These are phyloP conservation scores for Cystofilobasidium ferigula DNA, from an alignment of 768 basidiomycete genomes.

Conservation along the genomic window DNA sequence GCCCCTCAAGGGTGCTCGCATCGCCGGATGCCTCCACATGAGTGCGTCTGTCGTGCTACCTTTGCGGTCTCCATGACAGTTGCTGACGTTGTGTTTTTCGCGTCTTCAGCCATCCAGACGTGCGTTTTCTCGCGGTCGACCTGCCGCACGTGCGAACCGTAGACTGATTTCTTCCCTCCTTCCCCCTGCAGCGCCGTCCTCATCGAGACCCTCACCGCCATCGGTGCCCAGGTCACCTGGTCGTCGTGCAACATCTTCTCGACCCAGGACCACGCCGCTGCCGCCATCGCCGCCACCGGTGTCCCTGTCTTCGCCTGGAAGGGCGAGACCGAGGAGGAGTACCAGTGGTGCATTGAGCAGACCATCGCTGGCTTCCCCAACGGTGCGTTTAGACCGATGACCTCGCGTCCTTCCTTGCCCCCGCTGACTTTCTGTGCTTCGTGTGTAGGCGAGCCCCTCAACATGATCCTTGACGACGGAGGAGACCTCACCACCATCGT, in stretches of 20 bases:
- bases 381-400: slow-evolving; percentile 32
- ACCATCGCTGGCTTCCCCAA: slow-evolving; percentile 75
- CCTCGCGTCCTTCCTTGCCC: not conserved
- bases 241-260: slow-evolving; percentile 99
- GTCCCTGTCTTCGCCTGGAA: slow-evolving; percentile 99
- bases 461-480: slow-evolving; percentile 99
- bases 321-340: slow-evolving; percentile 98
- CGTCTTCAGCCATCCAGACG: slow-evolving; percentile 22
- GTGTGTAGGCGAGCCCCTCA: slow-evolving; percentile 53
- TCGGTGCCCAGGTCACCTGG: slow-evolving; percentile 97
- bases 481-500: slow-evolving; percentile 91
- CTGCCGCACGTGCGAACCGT: not conserved
- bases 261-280: slow-evolving; percentile 97
- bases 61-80: not conserved
- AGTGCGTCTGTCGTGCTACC: slow-evolving; percentile 29
- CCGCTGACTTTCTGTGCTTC: not conserved
- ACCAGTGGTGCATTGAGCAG: slow-evolving; percentile 96
- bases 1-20: slow-evolving; percentile 87
- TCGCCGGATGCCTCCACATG: slow-evolving; percentile 98
- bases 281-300: slow-evolving; percentile 94
- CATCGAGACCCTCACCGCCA: slow-evolving; percentile 89
- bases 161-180: not conserved
- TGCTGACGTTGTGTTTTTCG: not conserved
- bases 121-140: slow-evolving; percentile 13
- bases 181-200: slow-evolving; percentile 59